Percentiles rank a stretch among this genome's conserved stretches.
Evolutionary conservation across 352 stramenopile genomes (phyloP).

Genomic region (Phytophthora cactorum): DNA sequence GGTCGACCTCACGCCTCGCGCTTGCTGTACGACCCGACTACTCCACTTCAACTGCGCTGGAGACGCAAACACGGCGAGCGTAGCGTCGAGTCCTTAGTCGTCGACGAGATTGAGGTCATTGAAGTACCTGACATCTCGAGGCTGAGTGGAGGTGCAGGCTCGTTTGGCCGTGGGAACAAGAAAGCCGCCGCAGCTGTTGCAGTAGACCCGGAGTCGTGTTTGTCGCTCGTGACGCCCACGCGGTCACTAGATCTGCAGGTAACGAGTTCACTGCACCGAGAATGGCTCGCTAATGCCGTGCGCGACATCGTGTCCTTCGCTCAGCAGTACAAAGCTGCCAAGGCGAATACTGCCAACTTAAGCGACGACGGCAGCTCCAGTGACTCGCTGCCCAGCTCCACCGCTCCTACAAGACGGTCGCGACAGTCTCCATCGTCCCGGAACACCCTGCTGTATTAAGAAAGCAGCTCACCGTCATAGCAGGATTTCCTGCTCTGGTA

Average conservation of each 20-base stretch:
- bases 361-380: constrained; percentile 19
- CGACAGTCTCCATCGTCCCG: constrained; percentile 15
- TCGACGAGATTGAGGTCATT: constrained; percentile 61
- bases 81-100: constrained; percentile 60
- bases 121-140: constrained; percentile 27
- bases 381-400: constrained; percentile 9
- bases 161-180: constrained; percentile 51
- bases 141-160: neutral
- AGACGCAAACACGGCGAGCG: constrained; percentile 79
- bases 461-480: neutral
- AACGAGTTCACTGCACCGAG: constrained; percentile 67
- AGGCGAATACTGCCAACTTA: constrained; percentile 17
- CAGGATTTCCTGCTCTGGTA: constrained; percentile 4
- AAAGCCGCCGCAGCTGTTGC: constrained; percentile 48
- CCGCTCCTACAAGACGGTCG: constrained; percentile 5
- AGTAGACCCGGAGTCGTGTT: constrained; percentile 50
- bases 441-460: constrained; percentile 27
- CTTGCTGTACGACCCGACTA: constrained; percentile 71
- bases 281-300: constrained; percentile 79
- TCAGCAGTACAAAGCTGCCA: constrained; percentile 60
- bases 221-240: constrained; percentile 59
- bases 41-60: constrained; percentile 76
- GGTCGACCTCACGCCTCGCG: constrained; percentile 76
- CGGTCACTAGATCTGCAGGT: constrained; percentile 73
- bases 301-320: constrained; percentile 70